Conservation (phyloP, 1,139 yeast species). For the Ogataea hybrid region DNA sequence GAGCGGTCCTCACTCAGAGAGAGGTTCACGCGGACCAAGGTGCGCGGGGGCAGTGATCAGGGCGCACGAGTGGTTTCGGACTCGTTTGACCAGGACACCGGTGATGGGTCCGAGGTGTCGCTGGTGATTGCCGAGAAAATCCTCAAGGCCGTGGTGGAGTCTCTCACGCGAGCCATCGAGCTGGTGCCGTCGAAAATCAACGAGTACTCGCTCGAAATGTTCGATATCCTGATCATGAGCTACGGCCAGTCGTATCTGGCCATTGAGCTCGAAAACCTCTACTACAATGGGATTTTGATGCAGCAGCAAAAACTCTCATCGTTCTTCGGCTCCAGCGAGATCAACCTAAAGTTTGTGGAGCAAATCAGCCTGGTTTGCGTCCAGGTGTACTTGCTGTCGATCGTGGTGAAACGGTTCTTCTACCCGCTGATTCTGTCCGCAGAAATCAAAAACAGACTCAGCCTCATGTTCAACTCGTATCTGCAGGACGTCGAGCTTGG, state of each 20-base stretch:
- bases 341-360: constrained; percentile 47
- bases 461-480: constrained; percentile 63
- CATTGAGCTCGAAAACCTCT: constrained; percentile 71
- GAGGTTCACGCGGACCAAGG: constrained; percentile 15
- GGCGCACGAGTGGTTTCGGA: constrained; percentile 10
- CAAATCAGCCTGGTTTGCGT: constrained; percentile 59
- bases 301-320: constrained; percentile 27
- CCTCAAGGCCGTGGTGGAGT: constrained; percentile 72
- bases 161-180: constrained; percentile 76
- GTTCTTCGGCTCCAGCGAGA: constrained; percentile 24
- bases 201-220: constrained; percentile 61
- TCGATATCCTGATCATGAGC: constrained; percentile 66
- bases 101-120: constrained; percentile 34
- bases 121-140: constrained; percentile 58
- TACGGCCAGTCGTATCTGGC: constrained; percentile 76
- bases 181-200: constrained; percentile 63
- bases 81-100: constrained; percentile 6
- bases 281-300: constrained; percentile 36
- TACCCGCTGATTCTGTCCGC: constrained; percentile 57
- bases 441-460: constrained; percentile 41
- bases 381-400: constrained; percentile 64
- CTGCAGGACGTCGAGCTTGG: constrained; percentile 67
- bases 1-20: constrained; percentile 39
- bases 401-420: constrained; percentile 69
- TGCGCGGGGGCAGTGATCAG: constrained; percentile 1